These are phyloP conservation scores for Eucalyptus grandis DNA, from an alignment of 345 rosid species.

Conservation along the genomic window DNA sequence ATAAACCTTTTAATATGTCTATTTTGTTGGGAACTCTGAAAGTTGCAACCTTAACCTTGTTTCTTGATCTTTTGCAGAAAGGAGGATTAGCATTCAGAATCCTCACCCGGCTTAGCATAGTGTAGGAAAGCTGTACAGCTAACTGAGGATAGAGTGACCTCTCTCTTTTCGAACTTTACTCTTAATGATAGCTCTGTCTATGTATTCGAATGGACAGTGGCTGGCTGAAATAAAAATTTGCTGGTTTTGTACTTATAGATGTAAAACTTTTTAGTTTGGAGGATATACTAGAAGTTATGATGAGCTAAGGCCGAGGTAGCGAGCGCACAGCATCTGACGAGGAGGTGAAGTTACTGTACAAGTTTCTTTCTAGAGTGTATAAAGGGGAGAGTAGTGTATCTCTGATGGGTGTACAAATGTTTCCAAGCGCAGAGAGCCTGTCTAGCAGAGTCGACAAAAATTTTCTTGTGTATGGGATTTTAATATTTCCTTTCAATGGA, in stretches of 20 bases:
- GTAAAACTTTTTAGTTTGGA: slow-evolving; percentile 3
- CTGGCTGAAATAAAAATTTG: slow-evolving; percentile 18
- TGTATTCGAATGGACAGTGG: slow-evolving; percentile 19
- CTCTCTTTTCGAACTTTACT: not conserved
- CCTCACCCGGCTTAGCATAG: slow-evolving; percentile 21
- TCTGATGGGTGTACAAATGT: slow-evolving; percentile 30
- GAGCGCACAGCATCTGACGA: not conserved
- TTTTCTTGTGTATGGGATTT: slow-evolving; percentile 15
- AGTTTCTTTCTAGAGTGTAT: slow-evolving; percentile 22
- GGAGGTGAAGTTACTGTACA: slow-evolving; percentile 7
- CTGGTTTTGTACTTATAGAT: slow-evolving; percentile 33
- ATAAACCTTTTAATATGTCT: not conserved
- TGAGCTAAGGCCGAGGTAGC: slow-evolving; percentile 1
- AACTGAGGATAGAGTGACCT: slow-evolving; percentile 32
- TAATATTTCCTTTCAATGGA: not conserved
- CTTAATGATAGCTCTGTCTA: not conserved
- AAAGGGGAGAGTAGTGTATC: slow-evolving; percentile 12
- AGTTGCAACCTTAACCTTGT: not conserved
- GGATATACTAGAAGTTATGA: slow-evolving; percentile 7
- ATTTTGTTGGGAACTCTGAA: not conserved
- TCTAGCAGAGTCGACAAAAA: slow-evolving; percentile 6
- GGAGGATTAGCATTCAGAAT: slow-evolving; percentile 51
- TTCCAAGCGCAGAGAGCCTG: slow-evolving; percentile 6
- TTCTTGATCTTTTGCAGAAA: slow-evolving; percentile 24
- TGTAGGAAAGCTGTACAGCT: slow-evolving; percentile 44